Evolutionary conservation across 2,329 filamentous ascomycete species (phyloP).

Genomic region (Kalmusia sp.): DNA sequence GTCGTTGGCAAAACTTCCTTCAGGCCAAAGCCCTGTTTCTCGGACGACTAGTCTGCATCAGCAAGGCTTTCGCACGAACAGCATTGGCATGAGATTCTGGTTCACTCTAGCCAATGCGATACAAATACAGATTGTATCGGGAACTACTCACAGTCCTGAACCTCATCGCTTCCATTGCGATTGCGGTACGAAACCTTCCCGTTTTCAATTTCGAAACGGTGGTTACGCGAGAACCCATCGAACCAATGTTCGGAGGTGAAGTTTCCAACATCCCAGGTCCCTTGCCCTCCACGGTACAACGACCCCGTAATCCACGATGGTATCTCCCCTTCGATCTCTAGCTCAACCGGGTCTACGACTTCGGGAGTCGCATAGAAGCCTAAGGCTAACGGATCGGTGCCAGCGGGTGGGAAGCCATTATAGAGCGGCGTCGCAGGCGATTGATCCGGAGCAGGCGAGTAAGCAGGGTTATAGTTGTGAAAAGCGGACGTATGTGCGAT

Average conservation of each 20-base stretch:
- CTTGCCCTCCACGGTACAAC: slow-evolving; percentile 14
- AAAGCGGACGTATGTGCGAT: neutral
- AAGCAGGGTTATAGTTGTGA: neutral
- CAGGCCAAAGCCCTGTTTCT: slow-evolving; percentile 10
- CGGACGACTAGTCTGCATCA: neutral
- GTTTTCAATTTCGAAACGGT: slow-evolving; percentile 13
- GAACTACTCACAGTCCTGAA: slow-evolving; percentile 6
- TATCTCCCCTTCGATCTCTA: slow-evolving; percentile 12
- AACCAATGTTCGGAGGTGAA: slow-evolving; percentile 13
- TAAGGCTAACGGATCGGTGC: slow-evolving; percentile 2
- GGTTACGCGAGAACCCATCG: slow-evolving; percentile 14
- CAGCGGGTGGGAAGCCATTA: slow-evolving; percentile 8
- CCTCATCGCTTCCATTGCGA: slow-evolving; percentile 9
- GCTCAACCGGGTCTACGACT: neutral
- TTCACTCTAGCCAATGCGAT: neutral
- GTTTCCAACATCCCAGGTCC: slow-evolving; percentile 13
- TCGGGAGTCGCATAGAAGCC: slow-evolving; percentile 14
- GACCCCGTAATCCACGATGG: slow-evolving; percentile 10
- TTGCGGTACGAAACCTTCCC: slow-evolving; percentile 10
- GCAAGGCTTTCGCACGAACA: neutral
- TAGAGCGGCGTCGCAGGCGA: neutral
- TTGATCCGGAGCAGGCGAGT: neutral
- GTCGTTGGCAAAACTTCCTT: slow-evolving; percentile 7
- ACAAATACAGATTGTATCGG: neutral
- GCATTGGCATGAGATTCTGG: neutral